Conservation (phyloP, 108 stramenopile species). For the Nitzschia putrida region DNA sequence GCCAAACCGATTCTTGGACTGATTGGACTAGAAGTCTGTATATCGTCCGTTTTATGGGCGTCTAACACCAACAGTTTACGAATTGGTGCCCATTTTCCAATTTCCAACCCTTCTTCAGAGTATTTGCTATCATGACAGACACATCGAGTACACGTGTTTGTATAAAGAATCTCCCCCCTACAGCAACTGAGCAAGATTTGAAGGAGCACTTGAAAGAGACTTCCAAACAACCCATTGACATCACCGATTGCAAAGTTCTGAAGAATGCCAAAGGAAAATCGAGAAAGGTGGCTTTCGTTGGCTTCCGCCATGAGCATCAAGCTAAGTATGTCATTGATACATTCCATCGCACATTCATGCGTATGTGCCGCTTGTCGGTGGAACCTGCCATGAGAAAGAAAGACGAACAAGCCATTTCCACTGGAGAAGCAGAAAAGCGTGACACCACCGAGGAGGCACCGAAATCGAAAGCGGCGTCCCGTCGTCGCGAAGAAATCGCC, state of each 20-base stretch:
- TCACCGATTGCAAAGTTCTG: constrained; percentile 78
- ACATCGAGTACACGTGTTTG: constrained; percentile 66
- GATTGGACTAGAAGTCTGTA: too few relatives aligned
- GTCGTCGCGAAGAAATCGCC: constrained; percentile 39
- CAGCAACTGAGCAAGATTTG: constrained; percentile 61
- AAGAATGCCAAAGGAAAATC: constrained; percentile 61
- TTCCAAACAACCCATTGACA: constrained; percentile 34
- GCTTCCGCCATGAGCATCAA: constrained; percentile 61
- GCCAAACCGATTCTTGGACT: too few relatives aligned
- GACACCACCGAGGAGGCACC: constrained; percentile 7
- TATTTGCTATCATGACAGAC: background rate
- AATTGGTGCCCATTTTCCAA: too few relatives aligned
- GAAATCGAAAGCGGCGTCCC: background rate
- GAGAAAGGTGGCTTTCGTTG: constrained; percentile 81
- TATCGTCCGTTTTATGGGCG: too few relatives aligned
- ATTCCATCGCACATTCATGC: constrained; percentile 61
- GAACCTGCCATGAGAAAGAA: constrained; percentile 58
- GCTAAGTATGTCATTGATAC: constrained; percentile 56
- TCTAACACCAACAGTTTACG: too few relatives aligned
- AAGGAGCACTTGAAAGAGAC: constrained; percentile 41
- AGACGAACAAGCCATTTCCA: constrained; percentile 33
- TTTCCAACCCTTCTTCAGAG: too few relatives aligned
- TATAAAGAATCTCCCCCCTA: constrained; percentile 82
- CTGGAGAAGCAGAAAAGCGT: constrained; percentile 23
- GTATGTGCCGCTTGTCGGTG: constrained; percentile 60